phyloP scores from a whole-genome alignment of 2,329 filamentous ascomycete genomes.

The Cladosporium velox region DNA sequence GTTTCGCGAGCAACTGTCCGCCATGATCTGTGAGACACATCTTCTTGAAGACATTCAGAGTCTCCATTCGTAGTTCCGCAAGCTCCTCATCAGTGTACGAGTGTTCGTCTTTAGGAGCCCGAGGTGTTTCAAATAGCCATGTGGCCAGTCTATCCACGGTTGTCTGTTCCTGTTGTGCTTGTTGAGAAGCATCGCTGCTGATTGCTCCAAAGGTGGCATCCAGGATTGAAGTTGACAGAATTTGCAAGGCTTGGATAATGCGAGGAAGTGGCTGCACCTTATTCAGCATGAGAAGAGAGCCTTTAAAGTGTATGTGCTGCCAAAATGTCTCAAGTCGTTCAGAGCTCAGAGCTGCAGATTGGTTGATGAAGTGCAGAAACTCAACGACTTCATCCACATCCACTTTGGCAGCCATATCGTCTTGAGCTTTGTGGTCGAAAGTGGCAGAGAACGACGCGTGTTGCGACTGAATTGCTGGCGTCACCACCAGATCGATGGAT shows the following conservation, averaged over 20 bases:
- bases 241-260: slow-evolving; percentile 63
- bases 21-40: slow-evolving; percentile 67
- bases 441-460: slow-evolving; percentile 32
- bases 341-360: slow-evolving; percentile 9
- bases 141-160: slow-evolving; percentile 65
- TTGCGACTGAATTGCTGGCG: slow-evolving; percentile 46
- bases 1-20: slow-evolving; percentile 64
- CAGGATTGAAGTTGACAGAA: slow-evolving; percentile 68
- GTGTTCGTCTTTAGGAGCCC: slow-evolving; percentile 45
- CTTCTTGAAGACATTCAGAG: slow-evolving; percentile 52
- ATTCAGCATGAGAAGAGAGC: slow-evolving; percentile 67
- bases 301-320: slow-evolving; percentile 66
- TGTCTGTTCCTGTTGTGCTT: slow-evolving; percentile 41
- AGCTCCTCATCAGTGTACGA: slow-evolving; percentile 43
- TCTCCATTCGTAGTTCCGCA: slow-evolving; percentile 49
- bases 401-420: slow-evolving; percentile 55
- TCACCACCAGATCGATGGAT: slow-evolving; percentile 57
- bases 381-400: slow-evolving; percentile 65
- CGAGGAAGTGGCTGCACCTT: slow-evolving; percentile 65
- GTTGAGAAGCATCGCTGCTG: slow-evolving; percentile 46
- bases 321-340: slow-evolving; percentile 59
- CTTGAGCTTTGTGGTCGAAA: slow-evolving; percentile 39
- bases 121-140: slow-evolving; percentile 60
- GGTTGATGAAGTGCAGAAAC: slow-evolving; percentile 63
- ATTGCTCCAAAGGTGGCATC: slow-evolving; percentile 68